Base-by-base conservation (phyloP, 1,284 basidiomycete species). In the Sphagnurus paluster region DNA sequence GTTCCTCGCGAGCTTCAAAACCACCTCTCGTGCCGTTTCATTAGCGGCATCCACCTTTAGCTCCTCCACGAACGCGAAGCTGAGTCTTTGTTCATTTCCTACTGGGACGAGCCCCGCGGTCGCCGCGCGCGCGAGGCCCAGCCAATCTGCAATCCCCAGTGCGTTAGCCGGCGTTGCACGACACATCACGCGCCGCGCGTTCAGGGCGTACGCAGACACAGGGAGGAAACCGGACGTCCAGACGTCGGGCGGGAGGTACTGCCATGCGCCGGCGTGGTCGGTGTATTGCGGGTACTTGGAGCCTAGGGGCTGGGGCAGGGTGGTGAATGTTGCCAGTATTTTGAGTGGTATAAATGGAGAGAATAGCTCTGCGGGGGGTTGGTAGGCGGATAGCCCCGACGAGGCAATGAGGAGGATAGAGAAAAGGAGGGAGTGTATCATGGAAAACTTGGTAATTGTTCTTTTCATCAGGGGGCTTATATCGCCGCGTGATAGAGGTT, bases 181-280 rank as follows among this genome's bases (percentile, higher is more conserved):
- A 50, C 83, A 86, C 3, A 81, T 62, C 17, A 55, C 55, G 47
- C 69, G 67, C 19, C 84, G 70, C 34, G 71, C 68, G 57, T 82
- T 68, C 50, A 87, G 64, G 5, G 75, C 77, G 53, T 87, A 87
- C 19, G 77, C 63, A 2, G 76, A 76, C 8, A 73, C 69, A 0
- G 84, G 81, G 61, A 87, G 80, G 70, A 87, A 87, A 0, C 81
- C 83, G 5, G 79, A 75, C 1, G 84, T 85, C 84, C 85, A 87
- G 3, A 72, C 76, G 54, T 83, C 73, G 0, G 77, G 71, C 3
- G 51, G 39, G 60, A 82, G 80, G 48, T 69, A 75, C 3, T 63
- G 57, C 82, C 82, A 87, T 13, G 57, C 57, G 0, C 81, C 82
- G 1, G 56, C 50, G 42, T 43, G 55, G 42, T 60, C 32, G 57